Conservation (phyloP, 2,329 filamentous ascomycete genomes). For the Drechslerella dactyloides region DNA sequence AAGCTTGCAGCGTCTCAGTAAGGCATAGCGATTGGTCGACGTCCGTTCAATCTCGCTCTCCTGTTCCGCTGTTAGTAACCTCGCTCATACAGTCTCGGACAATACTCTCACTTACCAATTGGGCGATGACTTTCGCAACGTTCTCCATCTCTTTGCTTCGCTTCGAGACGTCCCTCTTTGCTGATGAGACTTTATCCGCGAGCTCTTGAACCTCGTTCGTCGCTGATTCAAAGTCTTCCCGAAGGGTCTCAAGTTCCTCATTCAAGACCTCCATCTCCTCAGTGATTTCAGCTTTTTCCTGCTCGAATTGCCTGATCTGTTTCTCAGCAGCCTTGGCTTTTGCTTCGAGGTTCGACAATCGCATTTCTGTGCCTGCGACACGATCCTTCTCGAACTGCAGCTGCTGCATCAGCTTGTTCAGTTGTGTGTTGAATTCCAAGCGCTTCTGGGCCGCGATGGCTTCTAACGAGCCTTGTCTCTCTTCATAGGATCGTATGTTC, state of each 20-base stretch:
- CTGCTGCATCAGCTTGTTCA: constrained; percentile 66
- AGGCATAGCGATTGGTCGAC: constrained; percentile 79
- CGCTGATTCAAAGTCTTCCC: constrained; percentile 72
- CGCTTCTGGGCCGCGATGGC: constrained; percentile 88
- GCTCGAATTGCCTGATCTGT: constrained; percentile 73
- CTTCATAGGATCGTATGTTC: constrained; percentile 90
- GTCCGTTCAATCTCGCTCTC: constrained; percentile 87
- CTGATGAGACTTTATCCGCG: constrained; percentile 76
- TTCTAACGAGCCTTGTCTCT: constrained; percentile 88
- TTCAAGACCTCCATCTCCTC: constrained; percentile 73
- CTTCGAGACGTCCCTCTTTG: constrained; percentile 80
- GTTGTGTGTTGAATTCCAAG: constrained; percentile 82
- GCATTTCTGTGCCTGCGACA: constrained; percentile 66
- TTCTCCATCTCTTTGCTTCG: constrained; percentile 82
- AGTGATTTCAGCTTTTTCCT: constrained; percentile 76
- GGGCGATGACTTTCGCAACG: constrained; percentile 74
- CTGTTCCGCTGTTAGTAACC: constrained; percentile 15
- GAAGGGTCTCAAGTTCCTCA: constrained; percentile 77
- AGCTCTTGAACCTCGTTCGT: constrained; percentile 72
- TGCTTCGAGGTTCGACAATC: constrained; percentile 72
- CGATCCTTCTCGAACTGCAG: constrained; percentile 72
- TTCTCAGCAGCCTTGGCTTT: constrained; percentile 70
- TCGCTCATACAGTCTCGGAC: background rate
- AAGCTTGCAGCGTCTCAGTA: constrained; percentile 87
- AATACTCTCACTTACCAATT: constrained; percentile 59